phyloP scores from a whole-genome alignment of 768 basidiomycete species.

The Russula virescens region DNA sequence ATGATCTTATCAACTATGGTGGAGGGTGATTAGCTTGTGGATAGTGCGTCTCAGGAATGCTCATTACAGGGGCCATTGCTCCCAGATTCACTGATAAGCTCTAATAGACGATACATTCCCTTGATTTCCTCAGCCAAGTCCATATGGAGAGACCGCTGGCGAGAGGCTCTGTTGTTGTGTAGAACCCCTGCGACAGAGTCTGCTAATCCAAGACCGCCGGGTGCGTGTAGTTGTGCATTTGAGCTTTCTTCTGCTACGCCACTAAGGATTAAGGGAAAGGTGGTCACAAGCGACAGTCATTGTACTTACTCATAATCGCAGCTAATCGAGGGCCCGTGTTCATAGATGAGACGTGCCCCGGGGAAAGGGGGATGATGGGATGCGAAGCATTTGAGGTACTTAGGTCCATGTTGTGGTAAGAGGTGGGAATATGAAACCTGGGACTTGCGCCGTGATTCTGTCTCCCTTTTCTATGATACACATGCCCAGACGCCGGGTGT shows the following conservation, averaged over 20 bases:
- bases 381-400: neutral
- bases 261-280: too few relatives aligned
- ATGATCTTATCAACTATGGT: constrained; percentile 54
- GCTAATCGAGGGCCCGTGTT: neutral
- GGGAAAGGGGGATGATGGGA: neutral
- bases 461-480: neutral
- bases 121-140: constrained; percentile 28
- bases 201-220: too few relatives aligned
- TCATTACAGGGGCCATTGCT: constrained; percentile 48
- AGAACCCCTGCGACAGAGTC: too few relatives aligned
- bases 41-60: neutral
- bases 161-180: neutral
- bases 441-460: too few relatives aligned
- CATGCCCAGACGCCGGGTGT: too few relatives aligned
- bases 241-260: neutral
- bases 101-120: constrained; percentile 48
- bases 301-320: neutral
- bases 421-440: neutral
- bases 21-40: neutral
- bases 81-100: constrained; percentile 46
- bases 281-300: neutral
- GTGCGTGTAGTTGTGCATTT: too few relatives aligned
- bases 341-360: neutral
- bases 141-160: neutral
- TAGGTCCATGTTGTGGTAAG: neutral